Evolutionary conservation across 129 eudicot species (phyloP).

Genomic region (Glebionis coronaria): DNA sequence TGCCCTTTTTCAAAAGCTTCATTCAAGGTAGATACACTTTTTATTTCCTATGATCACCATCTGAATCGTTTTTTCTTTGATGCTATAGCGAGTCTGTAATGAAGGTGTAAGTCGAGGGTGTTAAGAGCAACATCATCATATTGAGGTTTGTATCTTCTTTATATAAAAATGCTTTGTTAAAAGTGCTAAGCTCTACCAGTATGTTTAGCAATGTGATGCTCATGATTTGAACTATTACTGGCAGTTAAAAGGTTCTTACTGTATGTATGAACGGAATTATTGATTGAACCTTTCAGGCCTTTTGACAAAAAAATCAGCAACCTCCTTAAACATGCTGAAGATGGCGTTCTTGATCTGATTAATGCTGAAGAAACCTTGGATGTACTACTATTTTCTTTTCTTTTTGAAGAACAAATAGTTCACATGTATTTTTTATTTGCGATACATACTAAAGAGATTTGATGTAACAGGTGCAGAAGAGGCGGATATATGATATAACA

Average conservation of each 20-base stretch:
- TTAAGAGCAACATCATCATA: too few species aligned
- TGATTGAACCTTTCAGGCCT: conserved; percentile 47
- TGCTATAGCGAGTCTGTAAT: too few species aligned
- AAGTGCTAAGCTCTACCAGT: too few species aligned
- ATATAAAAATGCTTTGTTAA: too few species aligned
- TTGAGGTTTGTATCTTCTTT: too few species aligned
- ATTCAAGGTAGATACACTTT: too few species aligned
- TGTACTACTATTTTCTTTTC: conserved; percentile 32
- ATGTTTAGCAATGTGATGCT: too few species aligned
- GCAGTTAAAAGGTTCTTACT: background rate
- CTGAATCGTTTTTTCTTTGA: too few species aligned
- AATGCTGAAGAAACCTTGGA: conserved; percentile 96
- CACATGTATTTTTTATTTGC: background rate
- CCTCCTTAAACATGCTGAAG: conserved; percentile 94
- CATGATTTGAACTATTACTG: background rate
- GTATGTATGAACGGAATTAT: background rate
- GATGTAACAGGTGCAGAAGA: too few species aligned
- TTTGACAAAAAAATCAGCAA: conserved; percentile 76
- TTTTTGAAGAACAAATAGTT: background rate
- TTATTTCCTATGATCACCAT: too few species aligned
- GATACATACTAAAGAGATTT: background rate
- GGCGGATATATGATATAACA: conserved; percentile 95
- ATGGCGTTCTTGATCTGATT: conserved; percentile 91
- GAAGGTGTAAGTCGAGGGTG: too few species aligned
- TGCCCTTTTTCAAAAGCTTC: too few species aligned